Evolutionary conservation across 2,329 filamentous ascomycete species (phyloP).

Genomic region (Microdochium bolleyi): DNA sequence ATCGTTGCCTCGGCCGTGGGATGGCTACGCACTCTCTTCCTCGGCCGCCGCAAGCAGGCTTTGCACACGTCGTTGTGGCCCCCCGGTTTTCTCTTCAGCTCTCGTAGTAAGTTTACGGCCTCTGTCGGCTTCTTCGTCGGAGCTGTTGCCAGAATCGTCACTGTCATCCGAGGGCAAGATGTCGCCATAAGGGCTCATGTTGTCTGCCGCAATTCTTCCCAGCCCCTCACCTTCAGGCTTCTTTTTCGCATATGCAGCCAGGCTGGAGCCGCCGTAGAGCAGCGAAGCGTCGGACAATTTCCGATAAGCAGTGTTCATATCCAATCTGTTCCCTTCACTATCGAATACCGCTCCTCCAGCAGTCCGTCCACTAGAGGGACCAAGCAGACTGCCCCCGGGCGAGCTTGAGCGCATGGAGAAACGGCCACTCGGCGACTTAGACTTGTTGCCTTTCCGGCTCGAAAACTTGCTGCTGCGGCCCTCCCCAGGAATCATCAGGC

Average conservation of each 20-base stretch:
- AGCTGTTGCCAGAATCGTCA: conserved; percentile 46
- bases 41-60: conserved; percentile 68
- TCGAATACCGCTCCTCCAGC: conserved; percentile 38
- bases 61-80: conserved; percentile 23
- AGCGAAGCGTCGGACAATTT: conserved; percentile 66
- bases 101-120: conserved; percentile 50
- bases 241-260: conserved; percentile 56
- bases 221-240: conserved; percentile 28
- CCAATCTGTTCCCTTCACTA: conserved; percentile 53
- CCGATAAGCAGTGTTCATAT: conserved; percentile 63
- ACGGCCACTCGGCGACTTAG: conserved; percentile 45
- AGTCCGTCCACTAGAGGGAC: conserved; percentile 28
- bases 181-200: conserved; percentile 57
- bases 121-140: conserved; percentile 58
- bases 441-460: conserved; percentile 32
- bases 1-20: conserved; percentile 5
- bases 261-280: conserved; percentile 51
- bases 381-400: conserved; percentile 24
- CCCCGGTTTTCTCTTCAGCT: conserved; percentile 29
- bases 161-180: conserved; percentile 58
- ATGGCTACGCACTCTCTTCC: conserved; percentile 60
- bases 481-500: conserved; percentile 40
- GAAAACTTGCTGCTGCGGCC: conserved; percentile 32
- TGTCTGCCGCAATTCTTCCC: conserved; percentile 61
- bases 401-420: conserved; percentile 43